phyloP scores from a whole-genome alignment of 495 filamentous ascomycete species.

The Podospora conica region DNA sequence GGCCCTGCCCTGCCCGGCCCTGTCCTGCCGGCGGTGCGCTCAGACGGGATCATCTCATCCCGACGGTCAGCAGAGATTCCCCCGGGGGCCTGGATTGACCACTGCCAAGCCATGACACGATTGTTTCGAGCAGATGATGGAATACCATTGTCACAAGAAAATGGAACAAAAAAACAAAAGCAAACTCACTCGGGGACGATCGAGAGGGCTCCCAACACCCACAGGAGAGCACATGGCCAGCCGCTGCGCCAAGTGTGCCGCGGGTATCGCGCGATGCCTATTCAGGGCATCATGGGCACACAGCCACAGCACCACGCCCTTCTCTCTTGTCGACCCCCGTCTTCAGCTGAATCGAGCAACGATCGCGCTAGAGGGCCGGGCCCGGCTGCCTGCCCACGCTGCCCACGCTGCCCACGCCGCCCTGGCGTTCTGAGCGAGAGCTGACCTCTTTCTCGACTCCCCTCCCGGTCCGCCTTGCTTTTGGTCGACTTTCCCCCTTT shows the following conservation, averaged over 20 bases:
- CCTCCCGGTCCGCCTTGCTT: not conserved
- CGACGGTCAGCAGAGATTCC: not conserved
- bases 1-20: not conserved
- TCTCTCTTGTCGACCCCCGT: not conserved
- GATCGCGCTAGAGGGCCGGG: conserved; percentile 2
- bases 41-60: not conserved
- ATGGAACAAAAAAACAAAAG: not conserved
- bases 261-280: conserved; percentile 16
- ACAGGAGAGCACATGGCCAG: not conserved
- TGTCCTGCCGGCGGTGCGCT: not conserved
- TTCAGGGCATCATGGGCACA: conserved; percentile 9
- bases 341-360: conserved; percentile 10
- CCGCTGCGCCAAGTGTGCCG: not conserved
- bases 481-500: no score
- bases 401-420: not conserved
- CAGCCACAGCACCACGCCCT: conserved; percentile 10
- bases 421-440: not conserved
- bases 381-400: not conserved
- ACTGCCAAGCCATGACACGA: not conserved
- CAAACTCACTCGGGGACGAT: not conserved
- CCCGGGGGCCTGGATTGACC: not conserved
- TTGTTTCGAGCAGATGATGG: no score
- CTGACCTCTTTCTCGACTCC: not conserved
- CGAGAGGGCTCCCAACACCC: not conserved
- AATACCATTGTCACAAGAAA: not conserved